phyloP scores from a whole-genome alignment of 768 basidiomycete genomes.

The Boletus pseudo-olivaceus region DNA sequence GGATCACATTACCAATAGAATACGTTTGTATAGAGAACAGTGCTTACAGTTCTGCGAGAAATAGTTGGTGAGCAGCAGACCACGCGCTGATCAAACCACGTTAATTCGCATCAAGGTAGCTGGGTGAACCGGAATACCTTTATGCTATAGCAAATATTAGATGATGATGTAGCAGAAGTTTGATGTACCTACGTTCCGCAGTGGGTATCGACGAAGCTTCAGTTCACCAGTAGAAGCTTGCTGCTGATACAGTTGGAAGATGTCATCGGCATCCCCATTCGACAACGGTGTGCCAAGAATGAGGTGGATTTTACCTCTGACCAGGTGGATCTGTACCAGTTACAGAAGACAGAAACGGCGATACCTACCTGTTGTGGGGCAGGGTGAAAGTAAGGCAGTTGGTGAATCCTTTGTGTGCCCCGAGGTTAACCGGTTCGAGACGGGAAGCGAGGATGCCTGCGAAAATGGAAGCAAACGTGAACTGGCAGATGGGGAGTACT shows the following conservation, averaged over 20 bases:
- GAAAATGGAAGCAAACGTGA: not conserved
- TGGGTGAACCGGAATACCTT: slow-evolving; percentile 42
- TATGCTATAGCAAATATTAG: slow-evolving; percentile 48
- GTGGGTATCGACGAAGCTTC: slow-evolving; percentile 67
- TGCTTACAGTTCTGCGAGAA: slow-evolving; percentile 80
- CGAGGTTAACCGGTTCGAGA: slow-evolving; percentile 20
- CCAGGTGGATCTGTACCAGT: not conserved
- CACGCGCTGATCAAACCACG: slow-evolving; percentile 49
- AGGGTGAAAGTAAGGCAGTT: slow-evolving; percentile 48
- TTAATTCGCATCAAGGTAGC: slow-evolving; percentile 4
- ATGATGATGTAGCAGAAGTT: not conserved
- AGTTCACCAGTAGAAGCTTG: slow-evolving; percentile 56
- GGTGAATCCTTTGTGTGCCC: slow-evolving; percentile 20
- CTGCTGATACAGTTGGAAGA: slow-evolving; percentile 65
- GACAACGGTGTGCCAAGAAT: slow-evolving; percentile 37
- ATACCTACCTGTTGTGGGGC: slow-evolving; percentile 43
- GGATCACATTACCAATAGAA: not conserved
- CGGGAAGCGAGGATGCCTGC: slow-evolving; percentile 19
- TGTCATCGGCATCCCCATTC: slow-evolving; percentile 46
- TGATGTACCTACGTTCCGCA: slow-evolving; percentile 48
- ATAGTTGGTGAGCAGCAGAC: slow-evolving; percentile 70
- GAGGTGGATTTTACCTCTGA: slow-evolving; percentile 61
- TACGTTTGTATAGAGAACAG: not conserved
- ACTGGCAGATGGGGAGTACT: not conserved
- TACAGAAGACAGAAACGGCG: not conserved